phyloP scores from a whole-genome alignment of 495 filamentous ascomycete species.

The Chaetomium fimeti region DNA sequence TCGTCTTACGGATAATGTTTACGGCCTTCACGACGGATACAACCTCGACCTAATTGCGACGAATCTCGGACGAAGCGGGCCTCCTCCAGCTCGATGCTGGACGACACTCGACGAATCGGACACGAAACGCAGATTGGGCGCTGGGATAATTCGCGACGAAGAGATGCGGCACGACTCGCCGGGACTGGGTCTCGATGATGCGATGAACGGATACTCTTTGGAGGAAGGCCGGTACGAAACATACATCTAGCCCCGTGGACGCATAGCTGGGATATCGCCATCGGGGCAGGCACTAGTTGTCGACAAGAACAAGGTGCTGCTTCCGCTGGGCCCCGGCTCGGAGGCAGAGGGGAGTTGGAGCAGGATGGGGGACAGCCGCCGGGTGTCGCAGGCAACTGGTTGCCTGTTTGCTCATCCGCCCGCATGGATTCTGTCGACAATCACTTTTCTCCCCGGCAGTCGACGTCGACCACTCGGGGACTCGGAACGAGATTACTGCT shows the following conservation, averaged over 20 bases:
- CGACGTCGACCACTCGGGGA: background rate
- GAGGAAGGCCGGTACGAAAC: conserved; percentile 21
- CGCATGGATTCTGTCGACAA: background rate
- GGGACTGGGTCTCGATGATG: conserved; percentile 27
- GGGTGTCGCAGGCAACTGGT: conserved; percentile 21
- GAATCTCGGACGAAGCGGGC: conserved; percentile 34
- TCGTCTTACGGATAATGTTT: conserved; percentile 48
- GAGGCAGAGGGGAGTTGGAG: conserved; percentile 17
- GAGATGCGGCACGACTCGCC: conserved; percentile 31
- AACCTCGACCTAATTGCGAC: conserved; percentile 33
- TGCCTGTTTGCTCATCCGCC: conserved; percentile 12
- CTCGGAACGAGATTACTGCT: conserved; percentile 29
- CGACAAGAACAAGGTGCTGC: conserved; percentile 40
- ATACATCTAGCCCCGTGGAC: conserved; percentile 37
- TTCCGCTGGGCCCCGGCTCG: background rate
- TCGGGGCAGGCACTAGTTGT: conserved; percentile 49
- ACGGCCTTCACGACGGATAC: conserved; percentile 46
- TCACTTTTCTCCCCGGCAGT: background rate
- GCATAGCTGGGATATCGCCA: conserved; percentile 42
- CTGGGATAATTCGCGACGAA: conserved; percentile 32
- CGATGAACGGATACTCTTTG: conserved; percentile 29
- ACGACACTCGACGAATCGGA: conserved; percentile 30
- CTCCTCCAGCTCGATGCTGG: conserved; percentile 43
- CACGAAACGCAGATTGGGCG: conserved; percentile 22
- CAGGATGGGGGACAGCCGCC: conserved; percentile 2